A percentile compares a stretch with the other conserved stretches of the same genome.
phyloP scores from a whole-genome alignment of 2,329 filamentous ascomycete species.

The Trichoderma atrobrunneum region DNA sequence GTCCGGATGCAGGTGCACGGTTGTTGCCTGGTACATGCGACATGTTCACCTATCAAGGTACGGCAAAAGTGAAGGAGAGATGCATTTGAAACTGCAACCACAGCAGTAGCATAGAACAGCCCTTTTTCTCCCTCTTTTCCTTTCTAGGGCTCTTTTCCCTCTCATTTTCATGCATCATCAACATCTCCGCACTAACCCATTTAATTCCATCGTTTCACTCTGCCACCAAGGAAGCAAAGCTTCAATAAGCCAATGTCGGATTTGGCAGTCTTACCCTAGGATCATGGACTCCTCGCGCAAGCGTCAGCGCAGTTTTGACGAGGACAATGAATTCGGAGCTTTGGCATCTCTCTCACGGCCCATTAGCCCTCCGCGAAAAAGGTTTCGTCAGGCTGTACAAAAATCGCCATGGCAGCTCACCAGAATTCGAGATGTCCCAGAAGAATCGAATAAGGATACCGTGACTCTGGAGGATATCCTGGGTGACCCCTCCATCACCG shows the following conservation, averaged over 20 bases:
- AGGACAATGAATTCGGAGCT: background rate
- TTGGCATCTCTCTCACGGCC: conserved; percentile 35
- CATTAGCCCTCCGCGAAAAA: conserved; percentile 48
- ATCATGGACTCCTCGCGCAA: conserved; percentile 35
- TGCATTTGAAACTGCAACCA: background rate
- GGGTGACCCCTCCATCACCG: conserved; percentile 68
- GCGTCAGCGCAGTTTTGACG: conserved; percentile 27
- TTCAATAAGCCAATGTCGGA: background rate
- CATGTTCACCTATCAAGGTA: background rate
- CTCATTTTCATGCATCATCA: background rate
- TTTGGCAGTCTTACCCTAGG: background rate
- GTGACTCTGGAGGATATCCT: conserved; percentile 66
- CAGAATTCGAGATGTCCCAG: conserved; percentile 61
- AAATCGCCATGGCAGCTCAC: conserved; percentile 71
- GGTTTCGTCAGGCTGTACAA: conserved; percentile 30
- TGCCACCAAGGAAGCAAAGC: background rate
- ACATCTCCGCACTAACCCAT: too few relatives aligned
- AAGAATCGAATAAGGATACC: conserved; percentile 60
- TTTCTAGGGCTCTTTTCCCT: background rate
- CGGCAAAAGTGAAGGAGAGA: background rate
- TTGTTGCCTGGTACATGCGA: background rate
- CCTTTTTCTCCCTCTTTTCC: background rate
- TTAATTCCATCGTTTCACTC: background rate
- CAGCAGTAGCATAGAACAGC: background rate
- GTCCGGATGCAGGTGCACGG: background rate